Conservation (phyloP, 306 rosid genomes). For the Citrullus colocynthis region DNA sequence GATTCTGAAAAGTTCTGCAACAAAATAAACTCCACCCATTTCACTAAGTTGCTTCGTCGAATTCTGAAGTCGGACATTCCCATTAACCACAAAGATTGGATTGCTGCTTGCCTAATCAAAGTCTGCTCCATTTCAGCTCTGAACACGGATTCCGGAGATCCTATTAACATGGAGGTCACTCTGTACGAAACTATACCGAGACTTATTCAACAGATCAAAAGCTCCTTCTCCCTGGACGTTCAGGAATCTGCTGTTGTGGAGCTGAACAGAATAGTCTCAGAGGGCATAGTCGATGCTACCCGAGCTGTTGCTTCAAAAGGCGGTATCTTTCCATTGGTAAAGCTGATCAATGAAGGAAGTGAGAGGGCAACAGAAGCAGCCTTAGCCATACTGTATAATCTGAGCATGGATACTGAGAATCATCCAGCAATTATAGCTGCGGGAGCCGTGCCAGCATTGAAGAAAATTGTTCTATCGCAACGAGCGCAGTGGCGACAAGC, state of each 20-base stretch:
- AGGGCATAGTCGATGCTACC: conserved; percentile 55
- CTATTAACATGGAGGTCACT: conserved; percentile 62
- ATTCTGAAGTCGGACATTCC: conserved; percentile 60
- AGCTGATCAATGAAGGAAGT: conserved; percentile 67
- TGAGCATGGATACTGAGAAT: conserved; percentile 73
- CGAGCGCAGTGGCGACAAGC: conserved; percentile 68
- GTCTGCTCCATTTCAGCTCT: conserved; percentile 43
- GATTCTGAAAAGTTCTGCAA: conserved; percentile 30
- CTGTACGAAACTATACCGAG: conserved; percentile 70
- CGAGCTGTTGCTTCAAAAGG: conserved; percentile 48
- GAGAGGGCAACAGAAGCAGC: conserved; percentile 58
- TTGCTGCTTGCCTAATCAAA: conserved; percentile 71
- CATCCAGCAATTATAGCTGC: conserved; percentile 60
- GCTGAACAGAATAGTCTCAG: conserved; percentile 67
- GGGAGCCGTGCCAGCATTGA: conserved; percentile 52
- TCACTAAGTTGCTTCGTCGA: conserved; percentile 40
- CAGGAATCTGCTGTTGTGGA: conserved; percentile 63
- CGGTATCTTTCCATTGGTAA: conserved; percentile 47
- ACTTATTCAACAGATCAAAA: conserved; percentile 56
- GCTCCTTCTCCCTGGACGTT: conserved; percentile 36
- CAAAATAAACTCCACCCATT: conserved; percentile 32
- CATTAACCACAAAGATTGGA: conserved; percentile 59
- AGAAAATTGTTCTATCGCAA: conserved; percentile 45
- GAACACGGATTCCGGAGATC: conserved; percentile 15
- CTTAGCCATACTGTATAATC: conserved; percentile 52